phyloP scores from a whole-genome alignment of 495 filamentous ascomycete genomes.

The Terfezia claveryi region DNA sequence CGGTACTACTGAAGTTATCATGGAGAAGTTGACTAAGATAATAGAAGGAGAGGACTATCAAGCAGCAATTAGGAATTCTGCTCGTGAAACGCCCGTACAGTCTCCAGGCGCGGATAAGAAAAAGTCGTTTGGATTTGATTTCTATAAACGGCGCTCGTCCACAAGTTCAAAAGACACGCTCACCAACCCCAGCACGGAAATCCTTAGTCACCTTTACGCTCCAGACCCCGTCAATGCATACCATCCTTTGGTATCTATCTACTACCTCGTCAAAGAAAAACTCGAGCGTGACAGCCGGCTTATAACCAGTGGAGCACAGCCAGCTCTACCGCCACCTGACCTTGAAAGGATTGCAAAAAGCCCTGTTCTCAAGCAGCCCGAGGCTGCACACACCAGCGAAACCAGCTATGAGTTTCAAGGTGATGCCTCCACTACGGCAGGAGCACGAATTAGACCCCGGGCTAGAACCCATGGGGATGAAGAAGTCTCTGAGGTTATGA shows the following conservation, averaged over 20 bases:
- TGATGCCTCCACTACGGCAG: constrained; percentile 36
- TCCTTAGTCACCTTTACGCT: constrained; percentile 47
- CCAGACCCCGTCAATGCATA: constrained; percentile 79
- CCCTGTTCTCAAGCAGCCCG: constrained; percentile 29
- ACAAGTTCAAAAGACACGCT: constrained; percentile 70
- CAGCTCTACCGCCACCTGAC: constrained; percentile 8
- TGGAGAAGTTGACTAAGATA: constrained; percentile 53
- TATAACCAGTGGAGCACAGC: constrained; percentile 7
- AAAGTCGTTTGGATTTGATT: constrained; percentile 75
- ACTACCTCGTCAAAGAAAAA: constrained; percentile 90
- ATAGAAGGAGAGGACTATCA: constrained; percentile 87
- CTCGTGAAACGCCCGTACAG: constrained; percentile 39
- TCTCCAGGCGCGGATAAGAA: constrained; percentile 57
- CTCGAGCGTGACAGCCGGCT: constrained; percentile 47
- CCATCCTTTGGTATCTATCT: constrained; percentile 79
- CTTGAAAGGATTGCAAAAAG: constrained; percentile 9
- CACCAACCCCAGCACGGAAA: constrained; percentile 65
- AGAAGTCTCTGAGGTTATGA: constrained; percentile 55
- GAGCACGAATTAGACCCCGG: constrained; percentile 57
- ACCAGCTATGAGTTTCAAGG: constrained; percentile 60
- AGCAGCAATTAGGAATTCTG: constrained; percentile 41
- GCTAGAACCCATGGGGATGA: constrained; percentile 92
- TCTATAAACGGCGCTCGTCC: constrained; percentile 88
- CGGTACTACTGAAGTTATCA: constrained; percentile 63
- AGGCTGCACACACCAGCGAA: constrained; percentile 79